These are phyloP conservation scores for Eucalyptus tenuipes DNA, from an alignment of 345 rosid species.

Conservation along the genomic window DNA sequence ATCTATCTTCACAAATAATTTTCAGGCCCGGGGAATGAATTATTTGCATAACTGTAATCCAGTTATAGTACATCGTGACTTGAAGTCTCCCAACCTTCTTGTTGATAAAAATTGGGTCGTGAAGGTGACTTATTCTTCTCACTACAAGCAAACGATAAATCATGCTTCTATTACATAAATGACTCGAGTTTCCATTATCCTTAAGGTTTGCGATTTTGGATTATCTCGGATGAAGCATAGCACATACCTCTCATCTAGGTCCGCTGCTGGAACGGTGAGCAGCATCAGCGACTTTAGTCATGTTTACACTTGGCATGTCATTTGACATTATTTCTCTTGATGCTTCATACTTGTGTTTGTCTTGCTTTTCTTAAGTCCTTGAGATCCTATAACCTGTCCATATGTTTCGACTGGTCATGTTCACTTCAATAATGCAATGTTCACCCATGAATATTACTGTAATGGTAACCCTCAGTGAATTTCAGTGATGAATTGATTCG, in stretches of 20 bases:
- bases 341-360: background rate
- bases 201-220: slow-evolving; percentile 88
- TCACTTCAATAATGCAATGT: background rate
- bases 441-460: background rate
- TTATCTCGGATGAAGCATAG: slow-evolving; percentile 86
- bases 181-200: background rate
- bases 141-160: background rate
- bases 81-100: slow-evolving; percentile 89
- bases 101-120: slow-evolving; percentile 97
- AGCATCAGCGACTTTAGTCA: background rate
- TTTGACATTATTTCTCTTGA: background rate
- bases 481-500: background rate
- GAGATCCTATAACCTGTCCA: background rate
- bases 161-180: background rate
- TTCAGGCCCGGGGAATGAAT: slow-evolving; percentile 97
- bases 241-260: slow-evolving; percentile 87
- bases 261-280: slow-evolving; percentile 92
- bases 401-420: background rate
- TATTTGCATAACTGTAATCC: slow-evolving; percentile 90
- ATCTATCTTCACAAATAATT: background rate
- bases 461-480: background rate
- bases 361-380: background rate
- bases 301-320: background rate
- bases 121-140: slow-evolving; percentile 33
- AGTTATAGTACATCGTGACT: slow-evolving; percentile 79